Base-by-base conservation (phyloP, 2,329 filamentous ascomycete genomes). In the Hypoxylon sp. region DNA sequence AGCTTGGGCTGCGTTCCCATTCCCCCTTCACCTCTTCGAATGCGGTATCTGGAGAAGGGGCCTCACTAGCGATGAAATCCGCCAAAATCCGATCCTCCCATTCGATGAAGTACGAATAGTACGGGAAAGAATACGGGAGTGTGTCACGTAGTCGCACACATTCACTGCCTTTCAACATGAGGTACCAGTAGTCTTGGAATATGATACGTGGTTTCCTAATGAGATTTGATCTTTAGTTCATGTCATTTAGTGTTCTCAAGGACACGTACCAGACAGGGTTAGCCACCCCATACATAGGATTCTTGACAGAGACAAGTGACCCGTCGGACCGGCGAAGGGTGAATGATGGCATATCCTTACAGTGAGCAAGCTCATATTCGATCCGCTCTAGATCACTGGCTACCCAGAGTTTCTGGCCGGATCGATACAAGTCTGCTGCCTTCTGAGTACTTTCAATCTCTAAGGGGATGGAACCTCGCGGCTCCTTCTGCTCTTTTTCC, bases 181-280 rank as follows among this genome's bases (percentile, higher is more conserved):
- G 29, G 13, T 51, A 53, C 72, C 74, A 76, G 61, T 72, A 76
- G 46, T 75, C 69, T 62, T 69, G 69, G 32, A 75, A 76, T 27
- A 72, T 62, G 27, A 75, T 51, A 50, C 42, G 51, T 21, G 75
- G 73, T 39, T 47, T 69, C 73, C 71, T 75, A 8, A 24, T 53
- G 6, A 42, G 29, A 27, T 27, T 42, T 32, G 4, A 27, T 35
- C 2, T n/a, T 47, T 31, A 56, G 27, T n/a, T 42, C 27, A 39
- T 32, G n/a, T 21, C 13, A 52, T 10, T 11, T 31, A 2, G 21
- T 27, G 10, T 8, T 48, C 35, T 37, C 27, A 59, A 27, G 24
- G 42, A 37, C 6, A 15, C 15, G 24, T 68, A 73, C 71, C 71
- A 73, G 35, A 71, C 68, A 42, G 71, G 65, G n/a, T 62, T 62